Evolutionary conservation across 1,284 basidiomycete species (phyloP).

Genomic region (Veloboletus limbatus): DNA sequence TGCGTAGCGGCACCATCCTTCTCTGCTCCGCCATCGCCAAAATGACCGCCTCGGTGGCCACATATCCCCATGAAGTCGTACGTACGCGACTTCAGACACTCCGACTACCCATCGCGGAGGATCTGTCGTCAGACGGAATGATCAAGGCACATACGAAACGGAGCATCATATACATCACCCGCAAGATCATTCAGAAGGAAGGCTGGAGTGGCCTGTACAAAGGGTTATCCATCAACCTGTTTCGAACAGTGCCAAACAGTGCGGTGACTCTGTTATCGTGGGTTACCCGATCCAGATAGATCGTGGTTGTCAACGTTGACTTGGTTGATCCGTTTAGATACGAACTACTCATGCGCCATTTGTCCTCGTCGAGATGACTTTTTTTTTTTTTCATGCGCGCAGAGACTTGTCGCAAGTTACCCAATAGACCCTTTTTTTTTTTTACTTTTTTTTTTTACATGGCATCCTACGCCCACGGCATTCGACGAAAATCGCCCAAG

Average conservation of each 20-base stretch:
- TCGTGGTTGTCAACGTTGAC: constrained; percentile 1
- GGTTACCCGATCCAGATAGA: constrained; percentile 37
- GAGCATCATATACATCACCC: constrained; percentile 71
- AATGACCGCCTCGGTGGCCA: constrained; percentile 90
- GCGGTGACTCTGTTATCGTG: constrained; percentile 94
- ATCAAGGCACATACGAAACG: constrained; percentile 48
- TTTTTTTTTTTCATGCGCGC: background rate
- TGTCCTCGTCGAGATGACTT: constrained; percentile 36
- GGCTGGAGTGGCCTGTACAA: constrained; percentile 88
- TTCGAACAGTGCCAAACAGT: constrained; percentile 91
- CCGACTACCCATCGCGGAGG: constrained; percentile 56
- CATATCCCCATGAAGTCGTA: constrained; percentile 95
- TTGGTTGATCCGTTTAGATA: constrained; percentile 41
- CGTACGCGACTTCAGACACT: constrained; percentile 90
- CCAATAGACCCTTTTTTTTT: background rate
- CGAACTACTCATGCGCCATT: constrained; percentile 65
- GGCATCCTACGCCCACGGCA: background rate
- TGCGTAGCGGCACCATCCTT: constrained; percentile 73
- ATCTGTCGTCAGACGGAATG: constrained; percentile 57
- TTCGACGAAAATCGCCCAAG: constrained; percentile 15
- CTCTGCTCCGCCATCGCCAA: constrained; percentile 86
- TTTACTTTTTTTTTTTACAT: background rate
- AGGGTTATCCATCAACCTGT: constrained; percentile 86
- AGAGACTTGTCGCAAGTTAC: background rate
- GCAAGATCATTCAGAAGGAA: constrained; percentile 73